These are phyloP conservation scores for Colletotrichum karsti DNA, from an alignment of 2,329 filamentous ascomycete genomes.

Conservation along the genomic window DNA sequence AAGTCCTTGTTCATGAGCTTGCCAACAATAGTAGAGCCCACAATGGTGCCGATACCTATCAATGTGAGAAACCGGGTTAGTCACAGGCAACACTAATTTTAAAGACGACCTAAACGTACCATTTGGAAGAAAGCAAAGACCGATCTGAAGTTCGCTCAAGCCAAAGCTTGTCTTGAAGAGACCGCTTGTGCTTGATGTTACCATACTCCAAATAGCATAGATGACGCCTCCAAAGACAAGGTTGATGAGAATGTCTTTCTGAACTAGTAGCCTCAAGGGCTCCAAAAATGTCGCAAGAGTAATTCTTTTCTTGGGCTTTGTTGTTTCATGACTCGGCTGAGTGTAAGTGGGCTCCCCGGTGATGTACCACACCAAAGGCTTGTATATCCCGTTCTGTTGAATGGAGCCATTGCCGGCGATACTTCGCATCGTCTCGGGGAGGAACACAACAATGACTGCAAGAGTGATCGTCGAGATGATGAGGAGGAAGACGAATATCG, in stretches of 20 bases:
- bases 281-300: conserved; percentile 40
- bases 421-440: conserved; percentile 38
- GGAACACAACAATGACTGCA: conserved; percentile 30
- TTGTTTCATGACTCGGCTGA: conserved; percentile 18
- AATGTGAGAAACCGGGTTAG: neutral
- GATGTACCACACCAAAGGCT: conserved; percentile 31
- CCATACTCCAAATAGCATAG: conserved; percentile 55
- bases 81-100: fast-evolving
- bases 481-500: conserved; percentile 37
- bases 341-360: conserved; percentile 18
- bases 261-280: conserved; percentile 46
- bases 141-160: conserved; percentile 33
- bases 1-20: conserved; percentile 49
- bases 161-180: conserved; percentile 40
- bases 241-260: conserved; percentile 52
- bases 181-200: conserved; percentile 49
- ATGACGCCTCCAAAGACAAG: conserved; percentile 48
- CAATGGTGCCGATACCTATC: conserved; percentile 48
- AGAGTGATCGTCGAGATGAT: conserved; percentile 5
- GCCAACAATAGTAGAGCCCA: conserved; percentile 49
- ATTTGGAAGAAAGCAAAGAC: conserved; percentile 36
- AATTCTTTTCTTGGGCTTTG: conserved; percentile 31
- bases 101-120: conserved; percentile 11
- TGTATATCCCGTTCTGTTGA: conserved; percentile 34
- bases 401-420: conserved; percentile 37